A percentile compares a stretch with the other conserved stretches of the same genome.
These are phyloP conservation scores for Colletotrichum coccodes DNA, from an alignment of 2,329 filamentous ascomycete species.

Conservation along the genomic window DNA sequence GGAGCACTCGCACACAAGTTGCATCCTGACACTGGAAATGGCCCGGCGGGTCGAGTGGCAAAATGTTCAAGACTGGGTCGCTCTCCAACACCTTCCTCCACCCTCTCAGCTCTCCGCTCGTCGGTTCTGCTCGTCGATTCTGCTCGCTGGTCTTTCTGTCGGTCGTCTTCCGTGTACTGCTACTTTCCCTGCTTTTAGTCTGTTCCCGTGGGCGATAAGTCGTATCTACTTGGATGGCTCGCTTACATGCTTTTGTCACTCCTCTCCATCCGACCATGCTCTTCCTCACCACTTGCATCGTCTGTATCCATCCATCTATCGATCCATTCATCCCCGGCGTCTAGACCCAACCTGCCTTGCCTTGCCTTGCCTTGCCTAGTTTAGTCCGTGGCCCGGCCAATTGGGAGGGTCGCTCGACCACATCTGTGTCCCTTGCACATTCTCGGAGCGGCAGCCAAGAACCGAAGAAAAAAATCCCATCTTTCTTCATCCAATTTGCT, in stretches of 20 bases:
- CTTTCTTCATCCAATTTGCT: conserved; percentile 34
- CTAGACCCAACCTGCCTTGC: neutral
- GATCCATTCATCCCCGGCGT: neutral
- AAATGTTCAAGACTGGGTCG: conserved; percentile 19
- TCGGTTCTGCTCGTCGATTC: neutral
- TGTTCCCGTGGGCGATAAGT: neutral
- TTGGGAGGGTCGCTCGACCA: conserved; percentile 23
- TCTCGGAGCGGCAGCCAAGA: conserved; percentile 28
- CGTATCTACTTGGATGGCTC: neutral
- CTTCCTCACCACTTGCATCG: neutral
- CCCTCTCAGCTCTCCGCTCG: neutral
- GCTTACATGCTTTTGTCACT: too few species aligned
- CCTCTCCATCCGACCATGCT: neutral
- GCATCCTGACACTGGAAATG: conserved; percentile 10
- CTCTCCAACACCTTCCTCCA: conserved; percentile 6
- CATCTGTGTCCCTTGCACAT: conserved; percentile 26
- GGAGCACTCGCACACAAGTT: neutral
- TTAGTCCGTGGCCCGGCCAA: conserved; percentile 23
- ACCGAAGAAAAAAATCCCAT: conserved; percentile 32
- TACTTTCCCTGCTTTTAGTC: too few species aligned
- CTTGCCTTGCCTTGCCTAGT: neutral
- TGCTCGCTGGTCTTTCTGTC: neutral
- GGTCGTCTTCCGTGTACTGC: neutral
- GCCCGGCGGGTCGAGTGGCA: conserved; percentile 27
- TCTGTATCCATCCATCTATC: neutral